These are phyloP conservation scores for Calonectria crousiana DNA, from an alignment of 2,329 filamentous ascomycete genomes.

Conservation along the genomic window DNA sequence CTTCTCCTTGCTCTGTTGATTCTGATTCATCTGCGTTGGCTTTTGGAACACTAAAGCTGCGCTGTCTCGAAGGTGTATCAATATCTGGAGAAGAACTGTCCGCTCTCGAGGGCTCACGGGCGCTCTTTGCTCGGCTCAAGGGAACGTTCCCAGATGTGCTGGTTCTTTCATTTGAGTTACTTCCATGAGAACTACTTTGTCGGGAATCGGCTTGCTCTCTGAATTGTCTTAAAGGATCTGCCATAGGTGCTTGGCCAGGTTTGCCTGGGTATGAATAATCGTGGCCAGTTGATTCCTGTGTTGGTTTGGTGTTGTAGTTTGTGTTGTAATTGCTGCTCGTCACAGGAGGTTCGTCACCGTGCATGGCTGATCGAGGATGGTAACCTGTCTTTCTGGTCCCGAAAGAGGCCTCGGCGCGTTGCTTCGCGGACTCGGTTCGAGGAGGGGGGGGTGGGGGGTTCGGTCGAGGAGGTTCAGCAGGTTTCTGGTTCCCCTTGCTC, in stretches of 20 bases:
- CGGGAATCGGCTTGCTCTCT: constrained; percentile 59
- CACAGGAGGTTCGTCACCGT: constrained; percentile 66
- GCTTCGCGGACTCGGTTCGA: constrained; percentile 64
- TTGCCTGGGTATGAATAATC: constrained; percentile 17
- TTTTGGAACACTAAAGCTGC: constrained; percentile 49
- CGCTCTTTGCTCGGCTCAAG: constrained; percentile 61
- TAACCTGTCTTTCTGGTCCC: constrained; percentile 64
- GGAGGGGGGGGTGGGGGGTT: constrained; percentile 55
- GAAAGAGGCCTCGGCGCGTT: constrained; percentile 68
- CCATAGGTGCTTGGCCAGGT: constrained; percentile 42
- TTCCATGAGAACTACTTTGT: constrained; percentile 69
- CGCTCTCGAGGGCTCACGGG: constrained; percentile 51
- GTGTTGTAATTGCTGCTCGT: constrained; percentile 64
- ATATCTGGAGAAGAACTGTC: constrained; percentile 40
- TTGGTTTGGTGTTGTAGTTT: constrained; percentile 61
- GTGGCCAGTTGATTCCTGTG: constrained; percentile 40
- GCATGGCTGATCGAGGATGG: constrained; percentile 60
- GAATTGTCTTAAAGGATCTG: constrained; percentile 64
- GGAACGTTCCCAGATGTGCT: constrained; percentile 65
- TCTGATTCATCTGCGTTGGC: constrained; percentile 27
- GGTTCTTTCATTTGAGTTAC: constrained; percentile 69
- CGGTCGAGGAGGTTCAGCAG: constrained; percentile 45
- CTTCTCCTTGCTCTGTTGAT: neutral
- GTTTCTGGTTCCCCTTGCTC: constrained; percentile 50
- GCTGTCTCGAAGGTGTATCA: constrained; percentile 41